Conservation (phyloP, 1,139 yeast genomes). For the Sugiyamaella paludigena region DNA sequence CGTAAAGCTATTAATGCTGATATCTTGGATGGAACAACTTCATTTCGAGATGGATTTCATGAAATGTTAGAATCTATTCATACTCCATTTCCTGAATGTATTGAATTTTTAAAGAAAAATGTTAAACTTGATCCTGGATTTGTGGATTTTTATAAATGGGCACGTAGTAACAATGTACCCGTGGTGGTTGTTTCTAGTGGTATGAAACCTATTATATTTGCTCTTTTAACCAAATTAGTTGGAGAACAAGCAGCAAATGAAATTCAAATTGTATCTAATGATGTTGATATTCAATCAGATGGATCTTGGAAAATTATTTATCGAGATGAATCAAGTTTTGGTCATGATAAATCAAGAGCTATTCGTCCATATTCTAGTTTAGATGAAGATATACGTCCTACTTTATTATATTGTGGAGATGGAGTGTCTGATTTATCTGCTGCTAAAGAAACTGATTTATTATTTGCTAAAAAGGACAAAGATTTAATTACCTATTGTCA, state of each 20-base stretch:
- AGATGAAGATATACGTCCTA: conserved; percentile 46
- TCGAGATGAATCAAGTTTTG: conserved; percentile 82
- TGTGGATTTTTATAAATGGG: conserved; percentile 76
- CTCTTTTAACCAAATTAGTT: conserved; percentile 67
- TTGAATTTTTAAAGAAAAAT: conserved; percentile 50
- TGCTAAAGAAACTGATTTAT: conserved; percentile 87
- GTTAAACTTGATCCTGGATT: conserved; percentile 89
- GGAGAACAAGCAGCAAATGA: conserved; percentile 71
- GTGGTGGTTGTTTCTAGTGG: conserved; percentile 79
- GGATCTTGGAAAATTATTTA: conserved; percentile 80
- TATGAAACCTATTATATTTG: conserved; percentile 86
- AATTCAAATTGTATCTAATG: conserved; percentile 81
- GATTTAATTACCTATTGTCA: conserved; percentile 84
- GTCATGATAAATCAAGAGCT: conserved; percentile 89
- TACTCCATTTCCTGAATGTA: conserved; percentile 78
- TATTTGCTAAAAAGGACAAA: conserved; percentile 90
- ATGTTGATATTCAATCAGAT: conserved; percentile 56
- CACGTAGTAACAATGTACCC: conserved; percentile 66
- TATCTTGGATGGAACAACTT: conserved; percentile 63
- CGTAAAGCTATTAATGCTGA: conserved; percentile 68
- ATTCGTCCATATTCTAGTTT: conserved; percentile 61
- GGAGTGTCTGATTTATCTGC: conserved; percentile 96
- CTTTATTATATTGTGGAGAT: conserved; percentile 89
- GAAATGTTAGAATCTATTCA: conserved; percentile 78
- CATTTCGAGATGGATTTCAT: conserved; percentile 76